phyloP scores from a whole-genome alignment of 2,329 filamentous ascomycete genomes.

The Colletotrichum sp. region DNA sequence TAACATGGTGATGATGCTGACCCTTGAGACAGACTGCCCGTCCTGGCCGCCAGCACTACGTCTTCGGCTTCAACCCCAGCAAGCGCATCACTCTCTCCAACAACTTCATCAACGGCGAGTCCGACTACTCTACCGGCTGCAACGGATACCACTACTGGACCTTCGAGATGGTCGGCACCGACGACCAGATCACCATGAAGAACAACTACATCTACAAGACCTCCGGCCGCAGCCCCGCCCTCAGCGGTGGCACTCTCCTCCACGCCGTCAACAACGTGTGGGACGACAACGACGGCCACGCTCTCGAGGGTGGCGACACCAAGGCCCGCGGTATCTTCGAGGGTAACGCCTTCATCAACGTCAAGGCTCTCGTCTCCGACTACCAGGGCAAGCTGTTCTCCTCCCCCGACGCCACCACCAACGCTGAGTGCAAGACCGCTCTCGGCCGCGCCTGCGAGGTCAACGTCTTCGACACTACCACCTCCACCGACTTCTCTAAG shows the following conservation, averaged over 20 bases:
- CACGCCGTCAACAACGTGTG: conserved; percentile 36
- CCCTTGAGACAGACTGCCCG: not conserved
- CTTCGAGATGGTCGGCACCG: conserved; percentile 2
- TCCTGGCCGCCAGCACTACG: conserved; percentile 13
- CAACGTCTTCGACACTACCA: conserved; percentile 3
- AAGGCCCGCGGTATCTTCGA: conserved; percentile 28
- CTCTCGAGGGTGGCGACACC: conserved; percentile 27
- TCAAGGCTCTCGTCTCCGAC: conserved; percentile 23
- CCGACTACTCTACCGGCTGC: conserved; percentile 9
- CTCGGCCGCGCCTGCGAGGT: conserved; percentile 11
- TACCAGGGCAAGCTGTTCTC: conserved; percentile 29
- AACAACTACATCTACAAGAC: conserved; percentile 27
- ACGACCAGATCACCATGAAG: conserved; percentile 17
- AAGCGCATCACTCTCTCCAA: conserved; percentile 18
- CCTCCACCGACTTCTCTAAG: not conserved
- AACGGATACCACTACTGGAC: conserved; percentile 16
- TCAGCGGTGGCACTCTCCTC: conserved; percentile 31
- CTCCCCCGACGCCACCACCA: conserved; percentile 22
- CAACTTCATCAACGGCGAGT: conserved; percentile 17
- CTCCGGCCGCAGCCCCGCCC: conserved; percentile 29
- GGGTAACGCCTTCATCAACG: conserved; percentile 29
- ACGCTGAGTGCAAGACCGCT: conserved; percentile 14
- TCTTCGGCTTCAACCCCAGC: conserved; percentile 15
- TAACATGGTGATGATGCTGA: not conserved
- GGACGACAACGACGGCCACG: conserved; percentile 29